Base-by-base conservation (phyloP, 106 monocot species). In the Acorus gramineus region DNA sequence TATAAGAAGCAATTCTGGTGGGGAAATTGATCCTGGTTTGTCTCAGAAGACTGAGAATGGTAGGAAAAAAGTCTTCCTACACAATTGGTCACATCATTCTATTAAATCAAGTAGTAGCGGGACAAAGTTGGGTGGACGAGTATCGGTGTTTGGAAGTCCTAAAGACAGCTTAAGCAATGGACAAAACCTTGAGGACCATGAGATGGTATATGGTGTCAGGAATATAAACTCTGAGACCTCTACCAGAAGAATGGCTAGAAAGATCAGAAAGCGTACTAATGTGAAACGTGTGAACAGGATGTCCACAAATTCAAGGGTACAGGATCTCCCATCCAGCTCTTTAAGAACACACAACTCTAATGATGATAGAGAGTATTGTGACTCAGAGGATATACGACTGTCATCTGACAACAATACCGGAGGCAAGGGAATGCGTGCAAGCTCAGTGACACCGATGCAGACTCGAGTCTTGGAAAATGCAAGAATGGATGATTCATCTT, bases 401-500 rank as follows among this genome's bases (percentile, higher is more conserved):
- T 13, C 42, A 28, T 67, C 11, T 54, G n/a, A 55, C 42, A 52
- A 74, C 5, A 7, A 5, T 2, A 55, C 52, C 47, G 52, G 55
- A 42, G 64, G 58, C 46, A 46, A 4, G 28, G 9, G 52, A 42
- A 52, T 12, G 46, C n/a, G 54, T 68, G 54, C 67, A 67, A 59
- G 49, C 9, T 62, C 50, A 46, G 53, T 55, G 59, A 67, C 67
- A 55, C 67, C 67, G 13, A 11, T 51, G 7, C 62, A 61, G 2
- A 53, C 66, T 52, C 6, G 46, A 9, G 3, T 68, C 6, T 67
- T 68, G 52, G 61, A 52, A 70, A 56, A 4, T 49, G 54, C 55
- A 49, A 75, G 46, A 71, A 44, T 13, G 44, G 69, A 47, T 42
- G 8, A 14, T 7, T 71, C 77, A 50, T 60, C 77, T 53, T n/a